Percentiles rank a stretch among this genome's conserved stretches.
Evolutionary conservation across 2,329 filamentous ascomycete species (phyloP).

Genomic region (Tolypocladium paradoxum): DNA sequence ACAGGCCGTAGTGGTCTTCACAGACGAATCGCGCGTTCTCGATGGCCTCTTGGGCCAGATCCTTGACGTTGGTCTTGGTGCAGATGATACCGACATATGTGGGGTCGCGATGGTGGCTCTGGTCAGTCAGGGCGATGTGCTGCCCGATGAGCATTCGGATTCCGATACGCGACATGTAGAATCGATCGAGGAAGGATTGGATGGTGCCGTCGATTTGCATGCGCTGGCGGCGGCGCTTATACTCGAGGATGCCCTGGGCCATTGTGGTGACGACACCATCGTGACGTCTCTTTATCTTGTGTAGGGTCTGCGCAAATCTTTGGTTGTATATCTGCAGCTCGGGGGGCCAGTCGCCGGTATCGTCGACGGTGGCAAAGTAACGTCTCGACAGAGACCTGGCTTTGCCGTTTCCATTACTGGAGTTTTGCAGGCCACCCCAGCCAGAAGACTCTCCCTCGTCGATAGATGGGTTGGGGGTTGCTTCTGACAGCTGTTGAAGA

Average conservation of each 20-base stretch:
- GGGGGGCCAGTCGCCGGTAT: constrained; percentile 80
- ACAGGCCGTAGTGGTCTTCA: constrained; percentile 95
- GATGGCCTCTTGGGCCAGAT: constrained; percentile 92
- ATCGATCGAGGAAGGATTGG: constrained; percentile 93
- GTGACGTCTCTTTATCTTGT: constrained; percentile 91
- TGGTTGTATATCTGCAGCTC: constrained; percentile 92
- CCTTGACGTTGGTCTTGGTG: constrained; percentile 93
- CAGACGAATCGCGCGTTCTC: constrained; percentile 99
- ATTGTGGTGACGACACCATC: constrained; percentile 97
- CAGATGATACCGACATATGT: constrained; percentile 98
- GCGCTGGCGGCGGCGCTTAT: constrained; percentile 89
- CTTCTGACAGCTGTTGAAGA: constrained; percentile 65
- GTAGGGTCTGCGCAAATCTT: constrained; percentile 75
- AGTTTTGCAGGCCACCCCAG: constrained; percentile 32
- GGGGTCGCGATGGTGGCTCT: constrained; percentile 78
- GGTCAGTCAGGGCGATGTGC: constrained; percentile 92
- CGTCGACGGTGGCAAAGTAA: constrained; percentile 91
- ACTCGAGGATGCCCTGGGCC: constrained; percentile 94
- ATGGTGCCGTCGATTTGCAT: constrained; percentile 99
- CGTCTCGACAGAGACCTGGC: constrained; percentile 38
- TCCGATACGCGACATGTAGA: constrained; percentile 99
- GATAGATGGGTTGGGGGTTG: constrained; percentile 84
- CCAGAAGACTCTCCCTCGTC: constrained; percentile 70
- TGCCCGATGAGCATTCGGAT: constrained; percentile 99
- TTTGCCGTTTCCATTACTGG: constrained; percentile 33